Evolutionary conservation across 345 rosid species (phyloP).

Genomic region (Eucalyptus coolabah): DNA sequence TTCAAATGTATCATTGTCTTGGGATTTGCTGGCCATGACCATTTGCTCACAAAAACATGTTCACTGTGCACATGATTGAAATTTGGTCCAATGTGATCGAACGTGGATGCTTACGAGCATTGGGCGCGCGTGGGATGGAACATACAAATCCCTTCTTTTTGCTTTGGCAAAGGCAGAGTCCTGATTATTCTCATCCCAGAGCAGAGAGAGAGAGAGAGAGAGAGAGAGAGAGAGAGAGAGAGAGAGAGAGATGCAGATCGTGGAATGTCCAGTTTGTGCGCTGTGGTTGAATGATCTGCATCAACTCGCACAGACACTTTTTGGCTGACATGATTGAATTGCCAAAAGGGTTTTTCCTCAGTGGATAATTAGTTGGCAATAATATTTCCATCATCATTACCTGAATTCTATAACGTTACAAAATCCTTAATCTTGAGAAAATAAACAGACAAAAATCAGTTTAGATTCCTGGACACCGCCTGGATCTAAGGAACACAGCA

Average conservation of each 20-base stretch:
- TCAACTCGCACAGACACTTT: constrained; percentile 19
- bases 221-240: not conserved
- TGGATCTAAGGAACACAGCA: constrained; percentile 30
- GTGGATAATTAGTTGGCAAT: constrained; percentile 74
- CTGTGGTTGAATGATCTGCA: constrained; percentile 17
- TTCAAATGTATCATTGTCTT: not conserved
- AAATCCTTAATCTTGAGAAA: not conserved
- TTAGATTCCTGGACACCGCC: constrained; percentile 5
- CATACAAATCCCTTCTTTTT: not conserved
- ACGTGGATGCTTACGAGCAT: not conserved
- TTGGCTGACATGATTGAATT: constrained; percentile 47
- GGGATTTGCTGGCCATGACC: not conserved
- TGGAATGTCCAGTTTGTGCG: constrained; percentile 6
- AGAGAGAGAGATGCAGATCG: not conserved
- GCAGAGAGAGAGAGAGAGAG: not conserved
- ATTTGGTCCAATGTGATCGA: not conserved
- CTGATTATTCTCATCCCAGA: not conserved
- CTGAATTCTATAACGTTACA: not conserved
- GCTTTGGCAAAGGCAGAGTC: not conserved
- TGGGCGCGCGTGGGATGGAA: not conserved
- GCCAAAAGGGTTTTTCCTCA: constrained; percentile 18
- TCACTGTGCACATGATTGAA: not conserved
- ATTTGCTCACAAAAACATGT: not conserved
- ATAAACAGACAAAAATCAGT: not conserved
- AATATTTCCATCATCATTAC: constrained; percentile 33